Evolutionary conservation across 2,329 filamentous ascomycete genomes (phyloP).

Genomic region (Tympanopsis confertula): DNA sequence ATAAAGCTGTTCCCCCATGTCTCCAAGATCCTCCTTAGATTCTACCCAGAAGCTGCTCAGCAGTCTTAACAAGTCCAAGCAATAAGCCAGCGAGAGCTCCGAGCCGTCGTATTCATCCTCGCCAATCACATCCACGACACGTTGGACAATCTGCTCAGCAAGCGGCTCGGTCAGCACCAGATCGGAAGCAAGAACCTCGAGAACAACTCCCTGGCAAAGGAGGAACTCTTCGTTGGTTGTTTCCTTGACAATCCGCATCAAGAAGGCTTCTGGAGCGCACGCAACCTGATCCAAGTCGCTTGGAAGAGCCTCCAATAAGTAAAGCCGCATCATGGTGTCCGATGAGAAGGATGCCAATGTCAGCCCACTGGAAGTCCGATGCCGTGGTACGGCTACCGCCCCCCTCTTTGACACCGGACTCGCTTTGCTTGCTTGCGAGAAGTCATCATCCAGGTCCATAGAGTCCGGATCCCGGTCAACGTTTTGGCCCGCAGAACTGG

Average conservation of each 20-base stretch:
- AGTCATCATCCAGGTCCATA: slow-evolving; percentile 57
- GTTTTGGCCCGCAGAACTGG: neutral
- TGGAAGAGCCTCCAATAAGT: slow-evolving; percentile 29
- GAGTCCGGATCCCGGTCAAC: slow-evolving; percentile 26
- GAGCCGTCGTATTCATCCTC: slow-evolving; percentile 57
- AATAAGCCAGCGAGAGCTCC: slow-evolving; percentile 59
- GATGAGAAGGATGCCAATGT: slow-evolving; percentile 33
- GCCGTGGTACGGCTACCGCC: slow-evolving; percentile 30
- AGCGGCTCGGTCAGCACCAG: slow-evolving; percentile 33
- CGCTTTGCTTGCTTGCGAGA: slow-evolving; percentile 42
- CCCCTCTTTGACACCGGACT: slow-evolving; percentile 20
- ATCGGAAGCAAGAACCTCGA: slow-evolving; percentile 41
- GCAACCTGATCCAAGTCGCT: slow-evolving; percentile 31
- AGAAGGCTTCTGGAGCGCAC: slow-evolving; percentile 34
- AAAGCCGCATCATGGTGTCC: slow-evolving; percentile 32
- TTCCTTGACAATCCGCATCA: slow-evolving; percentile 35
- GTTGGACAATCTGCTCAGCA: slow-evolving; percentile 33
- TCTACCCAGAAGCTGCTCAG: slow-evolving; percentile 54
- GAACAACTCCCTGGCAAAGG: slow-evolving; percentile 33
- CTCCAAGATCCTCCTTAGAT: slow-evolving; percentile 45
- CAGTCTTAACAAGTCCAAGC: slow-evolving; percentile 55
- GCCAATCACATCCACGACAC: slow-evolving; percentile 37
- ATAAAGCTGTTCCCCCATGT: slow-evolving; percentile 66
- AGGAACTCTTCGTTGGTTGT: slow-evolving; percentile 41
- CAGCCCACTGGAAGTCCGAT: slow-evolving; percentile 26